Conservation (phyloP, 345 rosid species). For the Clarkia xantiana region DNA sequence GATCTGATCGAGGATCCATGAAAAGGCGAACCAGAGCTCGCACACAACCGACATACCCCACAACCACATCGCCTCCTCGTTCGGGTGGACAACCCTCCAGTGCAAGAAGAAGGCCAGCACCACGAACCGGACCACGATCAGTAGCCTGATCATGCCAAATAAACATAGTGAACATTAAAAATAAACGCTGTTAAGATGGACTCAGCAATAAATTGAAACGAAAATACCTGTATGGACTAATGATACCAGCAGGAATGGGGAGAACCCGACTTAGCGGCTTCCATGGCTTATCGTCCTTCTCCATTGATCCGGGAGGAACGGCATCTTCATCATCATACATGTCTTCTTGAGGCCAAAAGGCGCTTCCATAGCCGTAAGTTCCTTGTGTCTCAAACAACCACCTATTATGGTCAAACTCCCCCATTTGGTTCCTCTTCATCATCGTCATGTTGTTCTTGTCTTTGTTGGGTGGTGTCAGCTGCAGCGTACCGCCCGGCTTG, state of each 20-base stretch:
- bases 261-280: constrained; percentile 57
- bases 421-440: constrained; percentile 73
- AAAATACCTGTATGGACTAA: constrained; percentile 84
- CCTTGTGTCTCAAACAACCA: constrained; percentile 87
- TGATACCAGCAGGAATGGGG: constrained; percentile 38
- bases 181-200: no score
- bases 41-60: constrained; percentile 78
- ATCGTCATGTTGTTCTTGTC: constrained; percentile 55
- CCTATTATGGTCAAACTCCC: constrained; percentile 74
- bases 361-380: constrained; percentile 79
- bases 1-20: constrained; percentile 87
- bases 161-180: no score
- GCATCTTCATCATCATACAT: constrained; percentile 52
- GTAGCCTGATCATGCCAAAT: constrained; percentile 21
- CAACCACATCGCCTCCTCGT: constrained; percentile 72
- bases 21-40: constrained; percentile 85
- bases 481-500: constrained; percentile 49
- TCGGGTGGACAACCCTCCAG: constrained; percentile 71
- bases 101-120: constrained; percentile 63
- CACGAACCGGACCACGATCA: constrained; percentile 40
- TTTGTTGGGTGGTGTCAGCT: constrained; percentile 44
- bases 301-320: constrained; percentile 37
- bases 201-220: no score
- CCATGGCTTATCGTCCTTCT: constrained; percentile 79
- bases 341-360: constrained; percentile 66